Evolutionary conservation across 2,329 filamentous ascomycete genomes (phyloP).

Genomic region (Elsinoe perseae): DNA sequence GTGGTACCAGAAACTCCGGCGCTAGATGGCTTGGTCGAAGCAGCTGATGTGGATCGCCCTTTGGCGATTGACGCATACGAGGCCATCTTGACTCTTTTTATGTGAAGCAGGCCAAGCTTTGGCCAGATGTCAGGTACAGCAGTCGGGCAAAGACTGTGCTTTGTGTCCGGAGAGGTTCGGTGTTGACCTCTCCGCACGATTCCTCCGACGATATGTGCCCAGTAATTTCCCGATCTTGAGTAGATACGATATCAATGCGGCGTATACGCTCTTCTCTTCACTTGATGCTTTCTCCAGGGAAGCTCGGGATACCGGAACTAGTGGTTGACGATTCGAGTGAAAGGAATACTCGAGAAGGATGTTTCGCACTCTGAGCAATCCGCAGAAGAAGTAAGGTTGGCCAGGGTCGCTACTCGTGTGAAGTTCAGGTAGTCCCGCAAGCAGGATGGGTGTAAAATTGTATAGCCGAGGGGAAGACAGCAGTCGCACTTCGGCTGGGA

Average conservation of each 20-base stretch:
- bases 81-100: constrained; percentile 34
- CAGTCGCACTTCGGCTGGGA: neutral
- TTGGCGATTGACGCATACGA: constrained; percentile 96
- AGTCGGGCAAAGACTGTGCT: neutral
- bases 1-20: constrained; percentile 39
- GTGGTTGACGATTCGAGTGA: neutral
- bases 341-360: too few species aligned
- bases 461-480: neutral
- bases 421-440: neutral
- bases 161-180: constrained; percentile 16
- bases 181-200: constrained; percentile 14
- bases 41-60: constrained; percentile 52
- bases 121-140: neutral
- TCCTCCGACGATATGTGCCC: neutral
- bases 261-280: neutral
- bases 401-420: neutral
- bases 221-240: neutral
- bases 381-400: too few species aligned
- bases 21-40: constrained; percentile 38
- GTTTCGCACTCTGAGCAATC: too few species aligned
- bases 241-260: neutral
- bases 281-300: neutral
- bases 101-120: neutral
- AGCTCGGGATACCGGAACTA: neutral
- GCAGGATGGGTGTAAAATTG: neutral